phyloP scores from a whole-genome alignment of 164 flowering plant genomes.

The Kalanchoe fedtschenkoi region DNA sequence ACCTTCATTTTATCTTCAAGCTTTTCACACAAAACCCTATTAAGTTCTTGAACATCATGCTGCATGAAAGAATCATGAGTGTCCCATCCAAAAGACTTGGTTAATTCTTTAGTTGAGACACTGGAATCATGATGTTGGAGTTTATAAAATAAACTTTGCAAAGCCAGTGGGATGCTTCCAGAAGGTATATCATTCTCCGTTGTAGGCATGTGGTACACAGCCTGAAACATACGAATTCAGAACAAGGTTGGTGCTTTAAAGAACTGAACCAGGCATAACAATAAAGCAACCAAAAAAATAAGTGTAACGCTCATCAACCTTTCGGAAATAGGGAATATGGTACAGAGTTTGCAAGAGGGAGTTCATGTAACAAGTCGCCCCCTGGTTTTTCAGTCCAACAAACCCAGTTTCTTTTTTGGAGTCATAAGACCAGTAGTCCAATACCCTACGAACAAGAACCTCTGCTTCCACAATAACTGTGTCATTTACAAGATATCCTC shows the following conservation, averaged over 20 bases:
- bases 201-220: conserved; percentile 22
- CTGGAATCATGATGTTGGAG: conserved; percentile 26
- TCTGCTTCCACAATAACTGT: conserved; percentile 64
- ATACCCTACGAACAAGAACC: conserved; percentile 39
- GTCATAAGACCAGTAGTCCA: conserved; percentile 24
- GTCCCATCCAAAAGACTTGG: conserved; percentile 38
- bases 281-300: neutral
- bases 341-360: conserved; percentile 26
- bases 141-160: conserved; percentile 29
- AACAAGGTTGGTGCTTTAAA: neutral
- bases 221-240: conserved; percentile 13
- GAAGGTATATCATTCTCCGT: conserved; percentile 30
- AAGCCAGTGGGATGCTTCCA: conserved; percentile 26
- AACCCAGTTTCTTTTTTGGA: conserved; percentile 32
- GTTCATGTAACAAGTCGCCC: conserved; percentile 35
- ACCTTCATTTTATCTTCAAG: conserved; percentile 38
- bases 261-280: neutral
- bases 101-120: conserved; percentile 32
- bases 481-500: conserved; percentile 73
- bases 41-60: conserved; percentile 34
- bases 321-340: conserved; percentile 31
- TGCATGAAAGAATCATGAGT: conserved; percentile 33
- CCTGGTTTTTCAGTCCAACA: conserved; percentile 34
- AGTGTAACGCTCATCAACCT: conserved; percentile 11
- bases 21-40: conserved; percentile 28